phyloP scores from a whole-genome alignment of 1,284 basidiomycete genomes.

The Coniferiporia weirii region DNA sequence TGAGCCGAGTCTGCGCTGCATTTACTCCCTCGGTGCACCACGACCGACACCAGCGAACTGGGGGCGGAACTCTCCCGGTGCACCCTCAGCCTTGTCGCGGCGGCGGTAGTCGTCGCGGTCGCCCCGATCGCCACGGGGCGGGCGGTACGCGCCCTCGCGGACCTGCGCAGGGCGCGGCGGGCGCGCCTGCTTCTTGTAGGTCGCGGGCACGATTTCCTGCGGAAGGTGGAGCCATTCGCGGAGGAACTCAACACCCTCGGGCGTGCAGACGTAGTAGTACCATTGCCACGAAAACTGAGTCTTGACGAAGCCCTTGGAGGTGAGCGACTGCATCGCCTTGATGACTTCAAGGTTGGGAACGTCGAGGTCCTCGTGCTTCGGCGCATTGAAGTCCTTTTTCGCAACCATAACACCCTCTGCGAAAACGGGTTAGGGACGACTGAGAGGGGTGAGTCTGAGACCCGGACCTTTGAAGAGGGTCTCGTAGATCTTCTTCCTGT shows the following conservation, averaged over 20 bases:
- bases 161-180: slow-evolving; percentile 65
- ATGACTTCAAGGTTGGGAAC: slow-evolving; percentile 98
- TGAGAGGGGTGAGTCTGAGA: slow-evolving; percentile 13
- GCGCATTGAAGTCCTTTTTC: slow-evolving; percentile 98
- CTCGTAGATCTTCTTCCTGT: slow-evolving; percentile 88
- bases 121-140: slow-evolving; percentile 62
- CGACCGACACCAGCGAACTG: slow-evolving; percentile 84
- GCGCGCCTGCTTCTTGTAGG: slow-evolving; percentile 90
- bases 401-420: slow-evolving; percentile 97
- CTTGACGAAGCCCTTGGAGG: slow-evolving; percentile 94
- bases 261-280: slow-evolving; percentile 93
- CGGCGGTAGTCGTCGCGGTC: slow-evolving; percentile 86
- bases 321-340: slow-evolving; percentile 98
- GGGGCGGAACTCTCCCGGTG: slow-evolving; percentile 78
- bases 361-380: slow-evolving; percentile 96
- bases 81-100: slow-evolving; percentile 69
- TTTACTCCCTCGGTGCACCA: slow-evolving; percentile 66
- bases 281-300: slow-evolving; percentile 97
- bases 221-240: slow-evolving; percentile 94
- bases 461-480: slow-evolving; percentile 93
- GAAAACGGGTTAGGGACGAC: background rate
- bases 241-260: slow-evolving; percentile 93
- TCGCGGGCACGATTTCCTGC: slow-evolving; percentile 88
- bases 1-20: background rate
- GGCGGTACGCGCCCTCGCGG: slow-evolving; percentile 77